phyloP scores from a whole-genome alignment of 257 asterid genomes.

The Gentiana dahurica region DNA sequence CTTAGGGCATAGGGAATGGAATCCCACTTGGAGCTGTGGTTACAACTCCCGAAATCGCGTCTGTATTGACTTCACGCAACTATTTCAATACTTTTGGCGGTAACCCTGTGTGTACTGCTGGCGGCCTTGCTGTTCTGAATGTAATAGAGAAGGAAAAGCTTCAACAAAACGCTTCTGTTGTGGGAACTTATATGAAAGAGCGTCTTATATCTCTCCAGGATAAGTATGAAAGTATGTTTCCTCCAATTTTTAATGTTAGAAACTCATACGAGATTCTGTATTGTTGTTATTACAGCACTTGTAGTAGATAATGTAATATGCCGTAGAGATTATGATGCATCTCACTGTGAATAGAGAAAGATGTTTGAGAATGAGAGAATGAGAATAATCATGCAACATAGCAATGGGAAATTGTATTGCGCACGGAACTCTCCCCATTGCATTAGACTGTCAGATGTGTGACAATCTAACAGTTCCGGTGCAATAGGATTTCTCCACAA shows the following conservation, averaged over 20 bases:
- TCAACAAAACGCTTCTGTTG: conserved; percentile 60
- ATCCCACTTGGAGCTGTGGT: conserved; percentile 92
- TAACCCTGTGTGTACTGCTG: conserved; percentile 86
- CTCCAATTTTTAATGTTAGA: not conserved
- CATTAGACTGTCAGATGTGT: no score
- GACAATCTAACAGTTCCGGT: no score
- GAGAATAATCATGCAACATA: no score
- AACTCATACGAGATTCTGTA: not conserved
- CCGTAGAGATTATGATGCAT: no score
- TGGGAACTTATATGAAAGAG: conserved; percentile 69
- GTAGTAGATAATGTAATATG: no score
- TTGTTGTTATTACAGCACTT: not conserved
- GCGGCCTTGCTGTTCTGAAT: conserved; percentile 80
- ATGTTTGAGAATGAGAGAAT: no score
- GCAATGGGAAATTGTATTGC: no score
- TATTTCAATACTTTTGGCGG: conserved; percentile 96
- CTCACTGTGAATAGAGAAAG: no score
- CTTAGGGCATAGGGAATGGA: conserved; percentile 94
- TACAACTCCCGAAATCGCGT: conserved; percentile 79
- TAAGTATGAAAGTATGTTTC: conserved; percentile 55
- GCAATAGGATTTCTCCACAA: no score
- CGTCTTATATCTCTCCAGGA: conserved; percentile 53
- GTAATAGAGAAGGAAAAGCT: conserved; percentile 80
- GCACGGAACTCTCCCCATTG: no score
- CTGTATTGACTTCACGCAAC: conserved; percentile 45